Evolutionary conservation across 345 rosid species (phyloP).

Genomic region (rapeseed (Brassica napus)): Da-Ae NC_063450.1:41377001-41377500

Average conservation of each 20-base stretch:
- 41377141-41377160: conserved; percentile 55
- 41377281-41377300: conserved; percentile 42
- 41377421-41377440: conserved; percentile 17
- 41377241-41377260: conserved; percentile 74
- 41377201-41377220: conserved; percentile 86
- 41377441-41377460: conserved; percentile 57
- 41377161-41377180: conserved; percentile 62
- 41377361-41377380: neutral
- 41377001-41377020: conserved; percentile 86
- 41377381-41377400: neutral
- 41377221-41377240: conserved; percentile 53
- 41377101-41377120: conserved; percentile 75
- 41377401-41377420: conserved; percentile 7
- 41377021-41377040: conserved; percentile 89
- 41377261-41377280: conserved; percentile 91
- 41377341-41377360: conserved; percentile 1
- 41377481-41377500: conserved; percentile 79
- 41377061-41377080: conserved; percentile 75
- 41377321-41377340: neutral
- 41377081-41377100: conserved; percentile 90
- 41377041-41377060: conserved; percentile 88
- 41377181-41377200: conserved; percentile 71
- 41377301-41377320: neutral
- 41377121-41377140: conserved; percentile 62
- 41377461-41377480: conserved; percentile 70